Evolutionary conservation across 2,329 filamentous ascomycete species (phyloP).

Genomic region (Boeremia exigua): DNA sequence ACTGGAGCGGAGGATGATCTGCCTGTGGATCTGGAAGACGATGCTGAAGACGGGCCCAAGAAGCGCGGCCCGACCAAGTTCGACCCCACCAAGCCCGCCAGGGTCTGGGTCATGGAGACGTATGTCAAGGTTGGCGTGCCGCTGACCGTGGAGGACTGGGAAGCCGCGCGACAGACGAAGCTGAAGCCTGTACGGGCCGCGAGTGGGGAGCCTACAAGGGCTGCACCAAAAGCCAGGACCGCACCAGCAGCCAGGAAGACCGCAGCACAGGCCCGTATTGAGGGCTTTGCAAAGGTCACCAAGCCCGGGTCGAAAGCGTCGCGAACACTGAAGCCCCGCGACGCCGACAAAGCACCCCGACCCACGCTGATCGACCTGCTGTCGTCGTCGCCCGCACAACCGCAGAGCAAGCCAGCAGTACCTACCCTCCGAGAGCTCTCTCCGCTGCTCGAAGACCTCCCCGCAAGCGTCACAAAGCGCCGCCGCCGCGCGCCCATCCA

Average conservation of each 20-base stretch:
- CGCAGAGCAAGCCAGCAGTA: background rate
- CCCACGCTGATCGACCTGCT: slow-evolving; percentile 33
- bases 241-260: slow-evolving; percentile 11
- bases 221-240: slow-evolving; percentile 28
- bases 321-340: slow-evolving; percentile 30
- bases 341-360: background rate
- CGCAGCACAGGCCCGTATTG: slow-evolving; percentile 30
- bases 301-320: slow-evolving; percentile 39
- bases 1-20: slow-evolving; percentile 42
- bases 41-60: slow-evolving; percentile 48
- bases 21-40: slow-evolving; percentile 38
- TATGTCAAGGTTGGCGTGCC: slow-evolving; percentile 70
- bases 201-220: slow-evolving; percentile 26
- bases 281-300: slow-evolving; percentile 44
- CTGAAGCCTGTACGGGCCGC: slow-evolving; percentile 31
- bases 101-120: slow-evolving; percentile 72
- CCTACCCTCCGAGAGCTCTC: slow-evolving; percentile 20
- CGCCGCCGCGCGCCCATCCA: slow-evolving; percentile 41
- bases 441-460: slow-evolving; percentile 29
- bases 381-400: slow-evolving; percentile 36
- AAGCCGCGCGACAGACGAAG: slow-evolving; percentile 48
- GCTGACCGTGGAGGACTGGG: slow-evolving; percentile 69
- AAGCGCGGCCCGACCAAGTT: slow-evolving; percentile 58
- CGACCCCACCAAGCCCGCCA: slow-evolving; percentile 69
- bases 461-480: slow-evolving; percentile 40